phyloP scores from a whole-genome alignment of 2,329 filamentous ascomycete species.

The Pseudocercospora vitis region DNA sequence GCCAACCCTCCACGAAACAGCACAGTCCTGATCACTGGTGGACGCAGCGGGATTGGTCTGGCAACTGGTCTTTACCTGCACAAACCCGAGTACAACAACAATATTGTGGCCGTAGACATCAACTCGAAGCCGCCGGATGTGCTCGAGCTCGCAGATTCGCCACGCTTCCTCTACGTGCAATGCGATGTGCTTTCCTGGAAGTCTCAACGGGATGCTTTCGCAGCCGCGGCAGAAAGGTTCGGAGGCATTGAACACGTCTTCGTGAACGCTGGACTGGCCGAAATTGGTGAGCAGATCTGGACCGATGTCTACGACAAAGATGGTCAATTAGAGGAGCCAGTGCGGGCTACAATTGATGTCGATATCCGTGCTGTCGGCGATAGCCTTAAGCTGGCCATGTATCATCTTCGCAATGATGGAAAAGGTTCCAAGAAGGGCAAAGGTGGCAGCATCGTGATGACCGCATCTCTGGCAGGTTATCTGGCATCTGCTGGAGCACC shows the following conservation, averaged over 20 bases:
- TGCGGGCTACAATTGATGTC: conserved; percentile 47
- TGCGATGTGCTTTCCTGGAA: conserved; percentile 51
- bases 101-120: conserved; percentile 33
- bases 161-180: conserved; percentile 35
- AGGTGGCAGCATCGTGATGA: conserved; percentile 50
- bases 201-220: conserved; percentile 48
- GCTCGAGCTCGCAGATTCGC: conserved; percentile 31
- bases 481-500: conserved; percentile 50
- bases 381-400: conserved; percentile 50
- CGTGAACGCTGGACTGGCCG: conserved; percentile 52
- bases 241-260: conserved; percentile 50
- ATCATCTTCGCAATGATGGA: conserved; percentile 44
- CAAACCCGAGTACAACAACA: conserved; percentile 31
- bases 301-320: conserved; percentile 44
- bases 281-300: conserved; percentile 53
- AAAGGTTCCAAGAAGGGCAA: conserved; percentile 35
- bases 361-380: conserved; percentile 51
- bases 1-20: conserved; percentile 30
- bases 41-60: conserved; percentile 36
- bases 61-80: conserved; percentile 36
- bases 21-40: conserved; percentile 36
- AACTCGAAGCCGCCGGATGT: conserved; percentile 22
- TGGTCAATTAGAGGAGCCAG: conserved; percentile 49
- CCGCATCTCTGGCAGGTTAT: conserved; percentile 52
- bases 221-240: conserved; percentile 44